phyloP scores from a whole-genome alignment of 371 early-diverging fungal species.

The Saksenaea oblongispora region DNA sequence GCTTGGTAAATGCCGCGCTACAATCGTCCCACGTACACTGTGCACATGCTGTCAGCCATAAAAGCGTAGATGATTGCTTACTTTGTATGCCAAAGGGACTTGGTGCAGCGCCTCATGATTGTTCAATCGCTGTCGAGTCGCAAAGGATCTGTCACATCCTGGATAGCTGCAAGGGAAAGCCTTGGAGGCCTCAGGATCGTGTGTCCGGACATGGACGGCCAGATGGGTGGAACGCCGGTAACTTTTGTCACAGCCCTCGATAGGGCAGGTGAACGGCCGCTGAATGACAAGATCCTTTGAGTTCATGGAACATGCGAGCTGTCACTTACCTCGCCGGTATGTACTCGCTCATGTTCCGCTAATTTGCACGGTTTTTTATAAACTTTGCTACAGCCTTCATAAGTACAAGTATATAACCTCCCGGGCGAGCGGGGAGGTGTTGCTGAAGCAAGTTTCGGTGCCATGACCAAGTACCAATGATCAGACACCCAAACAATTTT shows the following conservation, averaged over 20 bases:
- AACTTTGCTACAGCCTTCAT: slow-evolving; percentile 45
- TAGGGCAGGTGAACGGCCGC: slow-evolving; percentile 60
- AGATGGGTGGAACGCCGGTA: slow-evolving; percentile 61
- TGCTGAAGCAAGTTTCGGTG: neutral
- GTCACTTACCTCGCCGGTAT: slow-evolving; percentile 61
- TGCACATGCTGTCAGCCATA: slow-evolving; percentile 1
- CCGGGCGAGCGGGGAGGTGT: neutral
- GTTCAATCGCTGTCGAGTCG: slow-evolving; percentile 43
- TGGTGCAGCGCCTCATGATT: slow-evolving; percentile 50
- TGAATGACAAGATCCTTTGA: slow-evolving; percentile 12
- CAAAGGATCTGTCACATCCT: slow-evolving; percentile 37
- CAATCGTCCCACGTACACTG: slow-evolving; percentile 61
- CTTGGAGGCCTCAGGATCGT: slow-evolving; percentile 41
- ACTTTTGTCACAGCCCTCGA: slow-evolving; percentile 56
- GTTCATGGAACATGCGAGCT: neutral
- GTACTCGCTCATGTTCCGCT: slow-evolving; percentile 54
- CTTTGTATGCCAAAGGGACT: slow-evolving; percentile 39
- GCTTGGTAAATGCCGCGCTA: slow-evolving; percentile 53
- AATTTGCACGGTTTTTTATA: slow-evolving; percentile 60
- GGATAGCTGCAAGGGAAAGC: slow-evolving; percentile 40
- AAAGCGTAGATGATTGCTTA: slow-evolving; percentile 11
- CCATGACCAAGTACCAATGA: neutral
- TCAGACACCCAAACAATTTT: too few species aligned
- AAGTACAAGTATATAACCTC: slow-evolving; percentile 8
- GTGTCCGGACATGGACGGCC: slow-evolving; percentile 55